A percentile compares a stretch with the other conserved stretches of the same genome.
These are phyloP conservation scores for Bryoerythrophyllum caledonicum DNA, from an alignment of 225 moss, liverwort and hornwort species.

Conservation along the genomic window DNA sequence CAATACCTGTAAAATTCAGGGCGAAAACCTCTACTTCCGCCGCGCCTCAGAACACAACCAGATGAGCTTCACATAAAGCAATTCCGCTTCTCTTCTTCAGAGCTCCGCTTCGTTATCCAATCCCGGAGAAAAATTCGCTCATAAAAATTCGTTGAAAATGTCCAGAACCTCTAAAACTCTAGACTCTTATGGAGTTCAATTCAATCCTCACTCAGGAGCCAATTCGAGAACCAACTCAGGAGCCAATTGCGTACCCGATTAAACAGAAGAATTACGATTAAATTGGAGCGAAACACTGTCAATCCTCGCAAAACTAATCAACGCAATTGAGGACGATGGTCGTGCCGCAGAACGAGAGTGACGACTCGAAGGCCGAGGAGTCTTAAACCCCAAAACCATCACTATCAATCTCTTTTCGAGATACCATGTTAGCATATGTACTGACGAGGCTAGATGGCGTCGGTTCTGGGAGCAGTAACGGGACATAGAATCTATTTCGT, in stretches of 20 bases:
- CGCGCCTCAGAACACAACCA: neutral
- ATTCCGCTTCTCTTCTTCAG: neutral
- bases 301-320: conserved; percentile 10
- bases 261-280: no score
- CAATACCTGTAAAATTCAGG: neutral
- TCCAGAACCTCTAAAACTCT: neutral
- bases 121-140: conserved; percentile 1
- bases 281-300: neutral
- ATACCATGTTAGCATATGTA: neutral
- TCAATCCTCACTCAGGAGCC: neutral
- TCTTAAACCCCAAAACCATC: neutral
- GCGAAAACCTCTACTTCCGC: conserved; percentile 7
- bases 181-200: neutral
- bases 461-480: neutral
- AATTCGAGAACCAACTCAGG: neutral
- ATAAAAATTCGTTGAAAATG: no score
- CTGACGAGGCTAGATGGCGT: neutral
- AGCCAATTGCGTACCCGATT: conserved; percentile 21
- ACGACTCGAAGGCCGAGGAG: no score
- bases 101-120: neutral
- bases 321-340: neutral
- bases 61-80: neutral
- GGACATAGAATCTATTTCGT: neutral
- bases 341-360: neutral
- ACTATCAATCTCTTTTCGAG: neutral